Evolutionary conservation across 2,329 filamentous ascomycete genomes (phyloP).

Genomic region (Alternaria arbusti): DNA sequence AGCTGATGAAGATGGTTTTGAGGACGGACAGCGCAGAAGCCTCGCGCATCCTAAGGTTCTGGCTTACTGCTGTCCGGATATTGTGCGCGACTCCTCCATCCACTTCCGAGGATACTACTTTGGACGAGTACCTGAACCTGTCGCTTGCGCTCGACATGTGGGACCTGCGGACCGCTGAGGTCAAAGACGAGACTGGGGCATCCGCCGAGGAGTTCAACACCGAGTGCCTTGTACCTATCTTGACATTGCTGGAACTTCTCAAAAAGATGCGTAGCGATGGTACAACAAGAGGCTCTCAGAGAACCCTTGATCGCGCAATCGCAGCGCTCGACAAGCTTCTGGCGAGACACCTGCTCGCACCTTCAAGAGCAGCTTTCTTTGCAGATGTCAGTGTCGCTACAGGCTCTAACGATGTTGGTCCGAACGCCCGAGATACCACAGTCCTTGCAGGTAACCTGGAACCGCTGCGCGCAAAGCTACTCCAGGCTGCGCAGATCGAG

Average conservation of each 20-base stretch:
- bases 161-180: conserved; percentile 40
- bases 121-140: conserved; percentile 25
- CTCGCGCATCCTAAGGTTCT: conserved; percentile 44
- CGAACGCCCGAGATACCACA: conserved; percentile 17
- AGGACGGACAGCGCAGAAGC: conserved; percentile 45
- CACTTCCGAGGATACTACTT: not conserved
- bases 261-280: conserved; percentile 5
- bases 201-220: conserved; percentile 46
- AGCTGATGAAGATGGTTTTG: conserved; percentile 47
- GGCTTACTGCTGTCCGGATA: conserved; percentile 38
- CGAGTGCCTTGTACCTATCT: conserved; percentile 45
- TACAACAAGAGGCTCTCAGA: not conserved
- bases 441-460: conserved; percentile 28
- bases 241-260: conserved; percentile 34
- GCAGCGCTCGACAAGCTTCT: conserved; percentile 45
- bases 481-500: conserved; percentile 41
- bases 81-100: conserved; percentile 1
- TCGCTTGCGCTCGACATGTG: conserved; percentile 40
- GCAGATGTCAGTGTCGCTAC: conserved; percentile 14
- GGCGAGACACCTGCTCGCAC: conserved; percentile 52
- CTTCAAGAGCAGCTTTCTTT: conserved; percentile 49
- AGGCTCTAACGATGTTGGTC: not conserved
- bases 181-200: conserved; percentile 32
- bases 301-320: conserved; percentile 14
- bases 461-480: conserved; percentile 38